Evolutionary conservation across 805 yeast species (phyloP).

Genomic region (Saturnispora hagleri): DNA sequence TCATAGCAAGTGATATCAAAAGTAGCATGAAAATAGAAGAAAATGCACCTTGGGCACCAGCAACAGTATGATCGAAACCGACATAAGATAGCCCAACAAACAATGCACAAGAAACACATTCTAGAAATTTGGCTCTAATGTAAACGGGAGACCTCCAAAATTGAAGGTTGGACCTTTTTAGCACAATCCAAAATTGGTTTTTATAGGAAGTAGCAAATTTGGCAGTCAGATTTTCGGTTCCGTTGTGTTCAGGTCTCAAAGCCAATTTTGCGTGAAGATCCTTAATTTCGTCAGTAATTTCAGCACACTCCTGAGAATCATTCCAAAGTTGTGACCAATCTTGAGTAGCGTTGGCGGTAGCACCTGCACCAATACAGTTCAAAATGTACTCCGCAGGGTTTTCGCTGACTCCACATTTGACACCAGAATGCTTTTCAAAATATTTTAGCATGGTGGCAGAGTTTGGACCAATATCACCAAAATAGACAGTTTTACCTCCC

Average conservation of each 20-base stretch:
- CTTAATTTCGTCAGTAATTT: slow-evolving; percentile 26
- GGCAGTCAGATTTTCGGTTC: slow-evolving; percentile 21
- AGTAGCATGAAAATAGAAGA: slow-evolving; percentile 47
- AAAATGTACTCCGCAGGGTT: slow-evolving; percentile 73
- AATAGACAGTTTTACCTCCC: slow-evolving; percentile 45
- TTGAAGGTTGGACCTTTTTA: slow-evolving; percentile 32
- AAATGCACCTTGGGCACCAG: slow-evolving; percentile 50
- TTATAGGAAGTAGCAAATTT: slow-evolving; percentile 39
- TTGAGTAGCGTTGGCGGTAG: slow-evolving; percentile 49
- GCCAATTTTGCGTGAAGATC: slow-evolving; percentile 21
- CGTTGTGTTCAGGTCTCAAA: slow-evolving; percentile 16
- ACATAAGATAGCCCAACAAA: slow-evolving; percentile 52
- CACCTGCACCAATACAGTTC: slow-evolving; percentile 74
- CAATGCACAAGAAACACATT: slow-evolving; percentile 34
- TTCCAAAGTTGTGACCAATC: slow-evolving; percentile 65
- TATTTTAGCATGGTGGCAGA: slow-evolving; percentile 36
- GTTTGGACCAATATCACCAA: slow-evolving; percentile 44
- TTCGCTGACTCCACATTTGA: slow-evolving; percentile 49
- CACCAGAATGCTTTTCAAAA: slow-evolving; percentile 49
- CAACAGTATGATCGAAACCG: slow-evolving; percentile 41
- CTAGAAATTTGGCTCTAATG: slow-evolving; percentile 41
- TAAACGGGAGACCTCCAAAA: slow-evolving; percentile 45
- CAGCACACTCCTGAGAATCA: slow-evolving; percentile 26
- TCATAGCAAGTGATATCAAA: slow-evolving; percentile 49
- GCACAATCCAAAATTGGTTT: slow-evolving; percentile 29